phyloP scores from a whole-genome alignment of 345 rosid species.

The Corchorus capsularis region DNA sequence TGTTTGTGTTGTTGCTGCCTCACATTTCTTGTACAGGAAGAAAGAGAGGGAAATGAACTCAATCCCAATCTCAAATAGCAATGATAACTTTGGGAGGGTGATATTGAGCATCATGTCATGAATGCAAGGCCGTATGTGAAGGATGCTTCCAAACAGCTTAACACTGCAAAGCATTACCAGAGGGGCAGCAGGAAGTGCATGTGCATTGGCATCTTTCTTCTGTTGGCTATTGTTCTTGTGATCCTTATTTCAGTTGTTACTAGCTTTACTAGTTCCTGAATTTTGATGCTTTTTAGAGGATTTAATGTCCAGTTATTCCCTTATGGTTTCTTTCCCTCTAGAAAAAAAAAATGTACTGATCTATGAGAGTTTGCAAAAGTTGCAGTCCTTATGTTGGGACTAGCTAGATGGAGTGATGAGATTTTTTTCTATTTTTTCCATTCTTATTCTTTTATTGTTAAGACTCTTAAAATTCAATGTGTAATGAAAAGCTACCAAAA shows the following conservation, averaged over 20 bases:
- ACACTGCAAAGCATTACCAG: conserved; percentile 69
- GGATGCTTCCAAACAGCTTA: conserved; percentile 76
- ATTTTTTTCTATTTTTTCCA: neutral
- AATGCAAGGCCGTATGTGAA: conserved; percentile 79
- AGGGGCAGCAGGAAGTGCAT: conserved; percentile 77
- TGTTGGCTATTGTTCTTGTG: conserved; percentile 67
- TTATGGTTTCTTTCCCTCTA: conserved; percentile 18
- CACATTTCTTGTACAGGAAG: conserved; percentile 67
- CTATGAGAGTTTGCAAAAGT: neutral
- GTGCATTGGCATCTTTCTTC: conserved; percentile 66
- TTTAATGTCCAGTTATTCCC: conserved; percentile 46
- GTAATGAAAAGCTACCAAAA: neutral
- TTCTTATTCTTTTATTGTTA: conserved; percentile 14
- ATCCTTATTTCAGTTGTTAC: conserved; percentile 70
- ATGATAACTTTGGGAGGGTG: conserved; percentile 67
- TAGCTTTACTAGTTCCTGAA: conserved; percentile 78
- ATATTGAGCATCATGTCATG: conserved; percentile 88
- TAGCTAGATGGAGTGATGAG: conserved; percentile 1
- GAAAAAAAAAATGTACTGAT: neutral
- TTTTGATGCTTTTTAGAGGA: conserved; percentile 26
- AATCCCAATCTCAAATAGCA: conserved; percentile 13
- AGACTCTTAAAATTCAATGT: neutral
- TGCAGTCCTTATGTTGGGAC: conserved; percentile 33
- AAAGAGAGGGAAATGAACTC: conserved; percentile 19
- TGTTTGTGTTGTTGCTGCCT: conserved; percentile 57